These are phyloP conservation scores for Cladophialophora carrionii DNA, from an alignment of 2,329 filamentous ascomycete genomes.

Conservation along the genomic window DNA sequence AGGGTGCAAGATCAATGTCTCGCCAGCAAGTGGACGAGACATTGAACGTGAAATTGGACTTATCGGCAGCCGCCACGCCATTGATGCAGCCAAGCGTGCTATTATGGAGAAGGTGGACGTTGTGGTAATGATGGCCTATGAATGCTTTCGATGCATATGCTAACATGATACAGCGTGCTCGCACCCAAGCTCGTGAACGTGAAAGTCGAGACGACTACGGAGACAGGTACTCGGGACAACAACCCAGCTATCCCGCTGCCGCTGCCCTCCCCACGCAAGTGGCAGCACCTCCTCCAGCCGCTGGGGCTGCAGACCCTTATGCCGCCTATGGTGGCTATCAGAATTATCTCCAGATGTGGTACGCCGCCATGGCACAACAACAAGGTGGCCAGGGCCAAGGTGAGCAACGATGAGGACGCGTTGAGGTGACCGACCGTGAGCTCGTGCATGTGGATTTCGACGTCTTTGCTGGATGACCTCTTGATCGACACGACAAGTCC, in stretches of 20 bases:
- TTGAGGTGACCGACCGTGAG: slow-evolving; percentile 37
- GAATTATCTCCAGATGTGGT: slow-evolving; percentile 79
- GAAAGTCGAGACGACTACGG: slow-evolving; percentile 45
- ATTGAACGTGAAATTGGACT: slow-evolving; percentile 84
- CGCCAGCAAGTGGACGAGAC: slow-evolving; percentile 76
- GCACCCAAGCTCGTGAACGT: slow-evolving; percentile 49
- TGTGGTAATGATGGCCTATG: slow-evolving; percentile 65
- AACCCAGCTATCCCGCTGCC: slow-evolving; percentile 39
- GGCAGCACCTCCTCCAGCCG: slow-evolving; percentile 54
- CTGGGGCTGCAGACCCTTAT: slow-evolving; percentile 67
- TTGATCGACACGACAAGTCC: slow-evolving; percentile 22
- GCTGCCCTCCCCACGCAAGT: slow-evolving; percentile 43
- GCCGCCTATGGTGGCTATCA: slow-evolving; percentile 82
- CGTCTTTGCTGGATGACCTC: slow-evolving; percentile 28
- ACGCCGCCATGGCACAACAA: slow-evolving; percentile 66
- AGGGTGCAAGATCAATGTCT: slow-evolving; percentile 93
- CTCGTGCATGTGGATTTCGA: slow-evolving; percentile 31
- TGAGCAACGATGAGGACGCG: slow-evolving; percentile 40
- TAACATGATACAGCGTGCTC: slow-evolving; percentile 49
- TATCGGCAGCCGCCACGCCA: slow-evolving; percentile 75
- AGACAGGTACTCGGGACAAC: slow-evolving; percentile 42
- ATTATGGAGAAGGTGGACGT: slow-evolving; percentile 93
- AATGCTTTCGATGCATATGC: slow-evolving; percentile 36
- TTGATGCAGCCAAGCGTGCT: slow-evolving; percentile 76
- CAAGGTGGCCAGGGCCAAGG: slow-evolving; percentile 40